Conservation (phyloP, 345 rosid species). For the Aquilaria sinensis region DNA sequence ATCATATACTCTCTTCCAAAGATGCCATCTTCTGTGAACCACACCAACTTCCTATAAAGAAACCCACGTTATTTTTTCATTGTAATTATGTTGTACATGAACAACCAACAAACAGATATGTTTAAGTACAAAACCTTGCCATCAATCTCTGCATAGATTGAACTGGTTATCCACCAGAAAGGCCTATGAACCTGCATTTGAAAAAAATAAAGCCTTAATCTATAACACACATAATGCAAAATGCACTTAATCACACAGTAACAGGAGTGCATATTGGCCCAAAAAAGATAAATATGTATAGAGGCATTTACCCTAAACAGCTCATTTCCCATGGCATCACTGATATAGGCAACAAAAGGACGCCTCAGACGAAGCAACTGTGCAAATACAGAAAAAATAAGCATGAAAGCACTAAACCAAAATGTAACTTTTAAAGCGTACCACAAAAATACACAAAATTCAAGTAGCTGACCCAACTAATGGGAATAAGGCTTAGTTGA, state of each 20-base stretch:
- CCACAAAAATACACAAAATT: no score
- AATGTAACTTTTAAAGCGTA: no score
- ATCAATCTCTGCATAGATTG: conserved; percentile 86
- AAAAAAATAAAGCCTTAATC: conserved; percentile 20
- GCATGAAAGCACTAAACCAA: not conserved
- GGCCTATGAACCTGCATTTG: conserved; percentile 81
- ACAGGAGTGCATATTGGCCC: not conserved
- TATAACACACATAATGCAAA: conserved; percentile 10
- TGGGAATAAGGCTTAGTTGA: no score
- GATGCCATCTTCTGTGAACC: conserved; percentile 96
- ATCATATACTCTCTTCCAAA: conserved; percentile 95
- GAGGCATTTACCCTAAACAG: conserved; percentile 62
- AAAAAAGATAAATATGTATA: conserved; percentile 9
- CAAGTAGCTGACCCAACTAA: no score
- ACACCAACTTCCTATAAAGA: conserved; percentile 74
- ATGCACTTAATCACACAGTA: conserved; percentile 6
- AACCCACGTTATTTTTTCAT: conserved; percentile 1
- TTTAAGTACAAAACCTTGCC: conserved; percentile 53
- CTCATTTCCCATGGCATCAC: conserved; percentile 69
- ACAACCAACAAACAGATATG: not conserved
- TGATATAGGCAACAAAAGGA: conserved; percentile 77
- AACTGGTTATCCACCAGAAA: conserved; percentile 95
- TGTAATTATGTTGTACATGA: not conserved
- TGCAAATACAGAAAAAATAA: conserved; percentile 6
- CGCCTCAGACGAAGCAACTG: conserved; percentile 87